Evolutionary conservation across 2,329 filamentous ascomycete genomes (phyloP), one percentile per base, ranked within the genome.

Genomic region (Aquanectria penicillioides): DNA sequence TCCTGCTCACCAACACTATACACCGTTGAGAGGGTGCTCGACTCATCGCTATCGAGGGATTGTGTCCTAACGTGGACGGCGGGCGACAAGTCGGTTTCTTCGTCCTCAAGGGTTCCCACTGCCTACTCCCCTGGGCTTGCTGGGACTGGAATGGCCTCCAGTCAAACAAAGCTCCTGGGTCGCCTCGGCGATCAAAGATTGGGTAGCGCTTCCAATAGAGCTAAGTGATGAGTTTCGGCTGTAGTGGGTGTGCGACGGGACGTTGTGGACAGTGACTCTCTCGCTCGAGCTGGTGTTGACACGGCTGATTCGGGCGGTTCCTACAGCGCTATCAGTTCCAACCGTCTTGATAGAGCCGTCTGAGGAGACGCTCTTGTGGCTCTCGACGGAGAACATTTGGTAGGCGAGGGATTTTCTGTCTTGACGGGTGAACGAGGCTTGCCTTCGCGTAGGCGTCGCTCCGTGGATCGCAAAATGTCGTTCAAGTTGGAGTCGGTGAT

Each of bases 21-120:
- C 5, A 87, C 69, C 0, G 84, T 87, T 4, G 84, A 87, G 5
- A 87, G 73, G 3, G 82, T 80, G 33, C 83, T 86, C 0, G 83
- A 85, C 12, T 77, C 73, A 8, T 81, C 76, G 60, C 81, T 84
- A 4, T 77, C 74, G 4, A 69, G 55, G 0, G 80, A 81, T 5
- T 48, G 55, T n/a, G 69, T 70, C 53, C 70, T 61, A 13, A 66
- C 57, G 0, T 64, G 63, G 2, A 34, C 55, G 18, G 62, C 57
- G 11, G 61, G 60, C n/a, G 68, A 47, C 40, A 67, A 57, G 37
- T 66, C 60, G 7, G 18, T 15, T 5, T 43, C 49, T 53, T 56
- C 61, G 28, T 38, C 57, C 7, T 60, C 37, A n/a, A 56, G 2
- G 55, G 51, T 22, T 71, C 65, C 71, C 72, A 72, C 43, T 73